Evolutionary conservation across 352 stramenopile genomes (phyloP).

Genomic region (Nothophytophthora sp.): DNA sequence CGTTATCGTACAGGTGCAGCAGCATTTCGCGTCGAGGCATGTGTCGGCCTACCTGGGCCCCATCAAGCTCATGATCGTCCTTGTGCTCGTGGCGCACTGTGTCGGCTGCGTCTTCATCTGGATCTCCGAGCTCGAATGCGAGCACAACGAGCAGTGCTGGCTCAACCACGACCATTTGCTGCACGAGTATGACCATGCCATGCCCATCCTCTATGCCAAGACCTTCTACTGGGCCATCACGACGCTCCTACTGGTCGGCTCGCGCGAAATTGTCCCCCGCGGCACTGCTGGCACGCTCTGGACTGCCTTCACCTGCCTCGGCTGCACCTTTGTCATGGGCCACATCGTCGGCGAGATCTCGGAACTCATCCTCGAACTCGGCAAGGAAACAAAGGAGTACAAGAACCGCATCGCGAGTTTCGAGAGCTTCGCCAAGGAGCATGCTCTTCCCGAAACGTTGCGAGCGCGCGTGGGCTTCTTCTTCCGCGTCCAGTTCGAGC

Average conservation of each 20-base stretch:
- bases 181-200: constrained; percentile 54
- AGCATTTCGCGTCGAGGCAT: constrained; percentile 63
- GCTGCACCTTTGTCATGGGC: constrained; percentile 74
- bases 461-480: constrained; percentile 60
- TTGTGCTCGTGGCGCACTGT: constrained; percentile 64
- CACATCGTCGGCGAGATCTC: constrained; percentile 76
- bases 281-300: constrained; percentile 49
- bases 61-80: constrained; percentile 69
- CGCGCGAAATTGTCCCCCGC: constrained; percentile 54
- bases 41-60: constrained; percentile 72
- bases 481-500: constrained; percentile 58
- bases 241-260: constrained; percentile 61
- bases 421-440: constrained; percentile 70
- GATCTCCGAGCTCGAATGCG: constrained; percentile 65
- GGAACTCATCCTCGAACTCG: constrained; percentile 72
- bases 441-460: constrained; percentile 45
- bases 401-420: constrained; percentile 73
- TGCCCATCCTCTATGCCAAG: constrained; percentile 53
- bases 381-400: constrained; percentile 74
- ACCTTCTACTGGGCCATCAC: constrained; percentile 79
- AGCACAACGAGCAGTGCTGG: constrained; percentile 46
- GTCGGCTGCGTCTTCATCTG: constrained; percentile 69
- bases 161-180: constrained; percentile 60
- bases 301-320: constrained; percentile 57
- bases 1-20: constrained; percentile 69